Base-by-base conservation (phyloP, 2,329 filamentous ascomycete species). In the Meredithiella fracta region DNA sequence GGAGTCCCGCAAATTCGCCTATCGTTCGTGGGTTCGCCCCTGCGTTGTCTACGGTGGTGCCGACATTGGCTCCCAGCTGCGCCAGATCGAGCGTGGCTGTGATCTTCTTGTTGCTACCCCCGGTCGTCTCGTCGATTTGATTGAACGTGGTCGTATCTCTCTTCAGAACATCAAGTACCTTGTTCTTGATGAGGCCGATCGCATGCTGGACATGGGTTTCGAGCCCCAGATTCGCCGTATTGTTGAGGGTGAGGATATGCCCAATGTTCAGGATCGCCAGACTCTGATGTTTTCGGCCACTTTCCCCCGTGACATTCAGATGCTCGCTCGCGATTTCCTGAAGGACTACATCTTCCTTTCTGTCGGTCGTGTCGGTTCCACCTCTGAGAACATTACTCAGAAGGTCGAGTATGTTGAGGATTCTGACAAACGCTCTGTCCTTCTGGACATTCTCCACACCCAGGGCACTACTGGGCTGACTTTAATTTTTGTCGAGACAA, bases 121-220 rank as follows among this genome's bases (percentile, higher is more conserved):
- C 56, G 92, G 92, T 72, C 87, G 92, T 82, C 79, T 98, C 62
- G 90, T 97, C 67, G 92, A 98, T 70, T 77, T 98, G 72, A 94
- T 98, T 67, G 92, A 97, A 78, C 88, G 92, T 77, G 92, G 92
- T 67, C 88, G 91, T 67, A 97, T 98, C 69, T 97, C 92, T 47
- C 83, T 98, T 56, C 81, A 83, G 71, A 96, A 95, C 79, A 98
- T 98, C 79, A 97, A 96, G 78, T 98, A 98, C 69, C 80, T 98
- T 60, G 88, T 98, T 64, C 86, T 98, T 56, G 92, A 98, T 65
- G 92, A 98, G 80, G 92, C 92, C 70, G 92, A 98, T 76, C 92
- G 92, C 70, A 98, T 98, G 92, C 79, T 98, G 78, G 92, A 98
- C 79, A 98, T 98, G 92, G 92, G 92, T 92, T 98, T 98, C 78